Percentiles rank a stretch among this genome's conserved stretches.
Evolutionary conservation across 2,329 filamentous ascomycete genomes (phyloP).

Genomic region (Exophiala xenobiotica): DNA sequence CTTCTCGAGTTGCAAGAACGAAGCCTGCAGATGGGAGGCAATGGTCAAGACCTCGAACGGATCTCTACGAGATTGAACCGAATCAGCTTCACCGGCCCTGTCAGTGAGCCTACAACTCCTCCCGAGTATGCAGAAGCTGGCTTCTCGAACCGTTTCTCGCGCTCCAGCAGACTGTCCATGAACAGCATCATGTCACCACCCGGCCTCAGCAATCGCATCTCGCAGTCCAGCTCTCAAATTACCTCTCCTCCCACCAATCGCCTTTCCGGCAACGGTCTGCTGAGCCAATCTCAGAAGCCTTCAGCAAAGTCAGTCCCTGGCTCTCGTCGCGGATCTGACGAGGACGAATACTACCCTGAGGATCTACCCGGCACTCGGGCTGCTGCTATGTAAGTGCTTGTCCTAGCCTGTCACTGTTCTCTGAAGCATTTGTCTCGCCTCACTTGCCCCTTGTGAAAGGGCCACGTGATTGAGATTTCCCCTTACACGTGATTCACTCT

Average conservation of each 20-base stretch:
- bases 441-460: background rate
- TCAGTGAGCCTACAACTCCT: constrained; percentile 93
- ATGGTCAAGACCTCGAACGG: constrained; percentile 72
- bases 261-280: constrained; percentile 48
- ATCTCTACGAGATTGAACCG: constrained; percentile 64
- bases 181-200: constrained; percentile 83
- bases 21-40: constrained; percentile 72
- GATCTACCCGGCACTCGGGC: constrained; percentile 63
- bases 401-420: no score
- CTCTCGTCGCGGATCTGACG: constrained; percentile 85
- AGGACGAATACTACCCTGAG: constrained; percentile 75
- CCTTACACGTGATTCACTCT: constrained; percentile 4
- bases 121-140: constrained; percentile 85
- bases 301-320: constrained; percentile 83
- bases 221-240: constrained; percentile 74
- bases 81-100: constrained; percentile 59
- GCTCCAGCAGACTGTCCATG: constrained; percentile 84
- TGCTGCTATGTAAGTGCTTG: constrained; percentile 71
- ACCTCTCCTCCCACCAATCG: constrained; percentile 71
- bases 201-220: constrained; percentile 69
- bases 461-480: background rate
- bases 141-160: constrained; percentile 76
- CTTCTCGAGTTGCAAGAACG: constrained; percentile 61
- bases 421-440: constrained; percentile 3
- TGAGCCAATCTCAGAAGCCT: constrained; percentile 51